Conservation (phyloP, 2,329 filamentous ascomycete species). For the Colletotrichum tropicicola region DNA sequence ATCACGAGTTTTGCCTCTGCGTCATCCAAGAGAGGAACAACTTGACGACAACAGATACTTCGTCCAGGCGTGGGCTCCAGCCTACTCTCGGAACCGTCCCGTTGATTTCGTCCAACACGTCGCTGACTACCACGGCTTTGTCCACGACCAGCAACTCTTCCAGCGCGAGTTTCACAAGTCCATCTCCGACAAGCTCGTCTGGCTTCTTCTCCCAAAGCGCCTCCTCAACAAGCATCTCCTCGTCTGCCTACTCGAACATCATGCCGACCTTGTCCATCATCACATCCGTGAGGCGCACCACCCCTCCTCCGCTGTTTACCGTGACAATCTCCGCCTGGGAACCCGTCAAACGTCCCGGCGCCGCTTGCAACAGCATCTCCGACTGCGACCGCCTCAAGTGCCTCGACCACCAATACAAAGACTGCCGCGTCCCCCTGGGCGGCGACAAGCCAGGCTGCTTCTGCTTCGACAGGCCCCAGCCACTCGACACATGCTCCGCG, state of each 20-base stretch:
- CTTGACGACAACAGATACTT: background rate
- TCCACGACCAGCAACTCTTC: background rate
- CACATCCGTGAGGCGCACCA: background rate
- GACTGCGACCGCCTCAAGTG: background rate
- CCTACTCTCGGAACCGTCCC: background rate
- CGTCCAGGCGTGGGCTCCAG: background rate
- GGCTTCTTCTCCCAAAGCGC: background rate
- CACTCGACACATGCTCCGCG: background rate
- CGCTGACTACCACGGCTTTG: background rate
- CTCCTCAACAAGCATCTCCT: background rate
- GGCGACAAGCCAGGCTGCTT: background rate
- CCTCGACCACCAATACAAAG: background rate
- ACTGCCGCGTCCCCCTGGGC: background rate
- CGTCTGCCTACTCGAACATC: background rate
- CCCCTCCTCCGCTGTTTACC: background rate
- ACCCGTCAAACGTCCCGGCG: background rate
- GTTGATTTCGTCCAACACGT: background rate
- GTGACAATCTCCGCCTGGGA: background rate
- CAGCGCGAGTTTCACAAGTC: background rate
- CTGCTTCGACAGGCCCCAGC: slow-evolving; percentile 4
- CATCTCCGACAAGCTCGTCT: background rate
- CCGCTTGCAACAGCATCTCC: background rate
- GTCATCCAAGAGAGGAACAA: background rate
- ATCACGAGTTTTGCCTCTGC: background rate
- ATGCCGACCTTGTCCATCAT: background rate